phyloP scores from a whole-genome alignment of 2,329 filamentous ascomycete genomes.

The Aureobasidium sp. region DNA sequence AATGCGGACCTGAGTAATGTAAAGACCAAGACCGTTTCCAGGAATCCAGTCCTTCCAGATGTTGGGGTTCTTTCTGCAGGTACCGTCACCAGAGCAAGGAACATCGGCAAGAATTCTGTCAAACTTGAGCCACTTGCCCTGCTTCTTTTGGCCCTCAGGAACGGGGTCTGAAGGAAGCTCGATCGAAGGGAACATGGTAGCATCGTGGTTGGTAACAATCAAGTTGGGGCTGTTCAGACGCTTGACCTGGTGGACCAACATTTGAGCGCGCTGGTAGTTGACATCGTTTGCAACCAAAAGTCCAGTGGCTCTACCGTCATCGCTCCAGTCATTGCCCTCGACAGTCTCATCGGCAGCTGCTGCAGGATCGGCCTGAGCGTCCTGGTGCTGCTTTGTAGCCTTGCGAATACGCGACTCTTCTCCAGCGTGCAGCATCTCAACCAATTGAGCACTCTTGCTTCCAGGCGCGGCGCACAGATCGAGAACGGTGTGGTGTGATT shows the following conservation, averaged over 20 bases:
- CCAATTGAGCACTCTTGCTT: conserved; percentile 90
- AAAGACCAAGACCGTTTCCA: conserved; percentile 77
- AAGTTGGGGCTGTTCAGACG: conserved; percentile 92
- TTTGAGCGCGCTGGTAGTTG: conserved; percentile 93
- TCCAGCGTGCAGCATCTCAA: conserved; percentile 88
- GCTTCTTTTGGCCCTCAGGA: conserved; percentile 45
- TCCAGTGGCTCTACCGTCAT: conserved; percentile 83
- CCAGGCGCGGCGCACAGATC: conserved; percentile 96
- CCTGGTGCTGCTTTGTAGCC: conserved; percentile 55
- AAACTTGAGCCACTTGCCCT: conserved; percentile 80
- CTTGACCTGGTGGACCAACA: conserved; percentile 97
- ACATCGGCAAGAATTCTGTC: conserved; percentile 95
- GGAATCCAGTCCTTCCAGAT: conserved; percentile 95
- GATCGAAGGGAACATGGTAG: conserved; percentile 89
- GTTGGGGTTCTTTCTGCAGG: conserved; percentile 83
- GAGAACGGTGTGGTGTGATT: conserved; percentile 84
- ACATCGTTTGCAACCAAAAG: conserved; percentile 92
- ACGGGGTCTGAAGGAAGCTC: conserved; percentile 59
- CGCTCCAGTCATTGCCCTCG: conserved; percentile 48
- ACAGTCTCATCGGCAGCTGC: conserved; percentile 22
- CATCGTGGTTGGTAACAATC: conserved; percentile 96
- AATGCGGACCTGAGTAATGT: conserved; percentile 81
- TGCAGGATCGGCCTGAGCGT: conserved; percentile 25
- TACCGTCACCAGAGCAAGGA: conserved; percentile 93
- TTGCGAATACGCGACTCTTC: conserved; percentile 78